phyloP scores from a whole-genome alignment of 257 asterid genomes.

The Striga asiatica region DNA sequence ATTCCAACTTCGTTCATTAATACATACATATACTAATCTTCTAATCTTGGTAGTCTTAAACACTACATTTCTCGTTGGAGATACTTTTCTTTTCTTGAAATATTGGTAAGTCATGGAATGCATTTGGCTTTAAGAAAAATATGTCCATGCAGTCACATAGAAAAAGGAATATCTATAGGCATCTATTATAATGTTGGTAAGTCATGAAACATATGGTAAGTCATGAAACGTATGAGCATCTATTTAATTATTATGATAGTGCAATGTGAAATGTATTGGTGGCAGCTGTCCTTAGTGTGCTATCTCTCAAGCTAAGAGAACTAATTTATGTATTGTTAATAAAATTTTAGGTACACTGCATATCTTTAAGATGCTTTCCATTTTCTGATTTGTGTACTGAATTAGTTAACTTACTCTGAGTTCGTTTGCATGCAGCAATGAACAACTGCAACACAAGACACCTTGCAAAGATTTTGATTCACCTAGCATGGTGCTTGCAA shows the following conservation, averaged over 20 bases:
- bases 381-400: background rate
- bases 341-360: no score
- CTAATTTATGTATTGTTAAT: background rate
- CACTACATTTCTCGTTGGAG: background rate
- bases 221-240: background rate
- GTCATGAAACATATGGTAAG: background rate
- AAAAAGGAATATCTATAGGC: no score
- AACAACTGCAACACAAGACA: slow-evolving; percentile 80
- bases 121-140: no score
- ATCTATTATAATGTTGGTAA: background rate
- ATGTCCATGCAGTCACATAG: no score
- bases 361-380: no score
- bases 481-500: slow-evolving; percentile 78
- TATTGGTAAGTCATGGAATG: background rate
- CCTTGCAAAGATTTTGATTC: slow-evolving; percentile 78
- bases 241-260: background rate
- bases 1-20: background rate
- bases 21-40: background rate
- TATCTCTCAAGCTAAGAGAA: background rate
- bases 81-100: background rate
- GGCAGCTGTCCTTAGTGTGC: background rate
- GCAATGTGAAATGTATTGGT: background rate
- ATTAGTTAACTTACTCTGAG: slow-evolving; percentile 15
- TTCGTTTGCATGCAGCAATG: slow-evolving; percentile 45
- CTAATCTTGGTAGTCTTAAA: slow-evolving; percentile 6